phyloP scores from a whole-genome alignment of 352 stramenopile species.

The Globisporangium recalcitrans region DNA sequence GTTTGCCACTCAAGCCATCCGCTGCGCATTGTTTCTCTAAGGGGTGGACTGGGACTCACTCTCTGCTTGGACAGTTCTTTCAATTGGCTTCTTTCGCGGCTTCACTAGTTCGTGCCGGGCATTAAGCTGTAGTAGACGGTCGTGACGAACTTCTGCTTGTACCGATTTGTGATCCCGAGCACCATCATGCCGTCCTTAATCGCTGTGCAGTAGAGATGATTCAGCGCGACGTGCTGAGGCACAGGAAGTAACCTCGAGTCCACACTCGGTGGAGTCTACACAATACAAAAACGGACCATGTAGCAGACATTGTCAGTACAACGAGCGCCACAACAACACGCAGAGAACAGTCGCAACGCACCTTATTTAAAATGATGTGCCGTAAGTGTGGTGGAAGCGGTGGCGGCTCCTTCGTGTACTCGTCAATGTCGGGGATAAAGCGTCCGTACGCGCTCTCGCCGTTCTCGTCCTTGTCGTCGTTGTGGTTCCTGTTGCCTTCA shows the following conservation, averaged over 20 bases:
- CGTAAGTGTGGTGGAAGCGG: conserved; percentile 96
- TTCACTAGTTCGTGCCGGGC: conserved; percentile 69
- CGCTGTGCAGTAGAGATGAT: conserved; percentile 99
- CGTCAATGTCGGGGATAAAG: conserved; percentile 97
- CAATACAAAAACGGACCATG: neutral
- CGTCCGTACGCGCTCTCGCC: conserved; percentile 93
- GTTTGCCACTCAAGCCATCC: neutral
- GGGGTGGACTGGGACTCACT: neutral
- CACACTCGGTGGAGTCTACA: conserved; percentile 87
- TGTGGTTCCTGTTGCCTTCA: conserved; percentile 33
- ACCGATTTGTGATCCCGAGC: conserved; percentile 96
- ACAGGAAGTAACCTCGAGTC: conserved; percentile 94
- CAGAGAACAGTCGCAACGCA: conserved; percentile 18
- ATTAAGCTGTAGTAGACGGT: conserved; percentile 97
- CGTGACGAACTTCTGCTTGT: conserved; percentile 97
- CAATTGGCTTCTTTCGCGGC: neutral
- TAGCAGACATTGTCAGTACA: neutral
- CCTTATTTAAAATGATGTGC: conserved; percentile 99
- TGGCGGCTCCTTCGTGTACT: conserved; percentile 99
- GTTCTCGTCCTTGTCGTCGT: conserved; percentile 50
- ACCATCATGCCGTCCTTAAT: conserved; percentile 99
- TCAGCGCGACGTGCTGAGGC: conserved; percentile 98
- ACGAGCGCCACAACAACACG: conserved; percentile 7
- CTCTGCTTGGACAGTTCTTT: neutral
- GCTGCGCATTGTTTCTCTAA: neutral